Conservation (phyloP, 139 green algal species). For the Picochlorum sp. region DNA sequence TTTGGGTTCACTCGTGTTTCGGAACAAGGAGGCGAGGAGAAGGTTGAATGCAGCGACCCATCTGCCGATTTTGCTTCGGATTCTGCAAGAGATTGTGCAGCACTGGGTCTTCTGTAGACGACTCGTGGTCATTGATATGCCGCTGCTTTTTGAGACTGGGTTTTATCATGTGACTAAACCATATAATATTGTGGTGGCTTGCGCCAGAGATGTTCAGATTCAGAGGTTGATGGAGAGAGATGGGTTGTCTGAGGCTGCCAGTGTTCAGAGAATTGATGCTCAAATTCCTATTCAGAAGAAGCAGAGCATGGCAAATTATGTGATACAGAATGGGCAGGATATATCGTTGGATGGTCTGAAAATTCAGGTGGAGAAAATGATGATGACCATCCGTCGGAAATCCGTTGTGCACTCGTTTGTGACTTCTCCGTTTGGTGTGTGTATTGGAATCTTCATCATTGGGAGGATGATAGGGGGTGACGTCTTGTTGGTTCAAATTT, state of each 20-base stretch:
- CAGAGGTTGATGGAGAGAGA: slow-evolving; percentile 49
- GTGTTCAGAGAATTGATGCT: slow-evolving; percentile 28
- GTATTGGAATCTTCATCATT: not conserved
- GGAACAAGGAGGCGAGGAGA: slow-evolving; percentile 27
- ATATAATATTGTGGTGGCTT: slow-evolving; percentile 46
- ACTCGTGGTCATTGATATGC: slow-evolving; percentile 70
- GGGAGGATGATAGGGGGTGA: not conserved
- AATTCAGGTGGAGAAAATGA: not conserved
- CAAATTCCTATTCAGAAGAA: slow-evolving; percentile 66
- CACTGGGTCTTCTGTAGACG: slow-evolving; percentile 36
- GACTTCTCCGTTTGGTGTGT: slow-evolving; percentile 14
- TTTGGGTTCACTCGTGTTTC: slow-evolving; percentile 58
- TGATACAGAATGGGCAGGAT: slow-evolving; percentile 53
- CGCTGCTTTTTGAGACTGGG: slow-evolving; percentile 74
- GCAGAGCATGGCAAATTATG: slow-evolving; percentile 28
- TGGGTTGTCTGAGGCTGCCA: slow-evolving; percentile 30
- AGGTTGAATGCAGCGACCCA: slow-evolving; percentile 68
- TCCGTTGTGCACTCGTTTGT: slow-evolving; percentile 12
- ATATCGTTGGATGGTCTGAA: slow-evolving; percentile 21
- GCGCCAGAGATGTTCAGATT: slow-evolving; percentile 36
- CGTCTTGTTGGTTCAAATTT: not conserved
- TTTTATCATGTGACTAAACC: slow-evolving; percentile 24
- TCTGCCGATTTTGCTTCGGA: slow-evolving; percentile 40
- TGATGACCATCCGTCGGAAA: not conserved
- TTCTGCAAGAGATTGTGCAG: slow-evolving; percentile 34